Evolutionary conservation across 768 basidiomycete species (phyloP).

Genomic region (Rhizopogon roseolus): DNA sequence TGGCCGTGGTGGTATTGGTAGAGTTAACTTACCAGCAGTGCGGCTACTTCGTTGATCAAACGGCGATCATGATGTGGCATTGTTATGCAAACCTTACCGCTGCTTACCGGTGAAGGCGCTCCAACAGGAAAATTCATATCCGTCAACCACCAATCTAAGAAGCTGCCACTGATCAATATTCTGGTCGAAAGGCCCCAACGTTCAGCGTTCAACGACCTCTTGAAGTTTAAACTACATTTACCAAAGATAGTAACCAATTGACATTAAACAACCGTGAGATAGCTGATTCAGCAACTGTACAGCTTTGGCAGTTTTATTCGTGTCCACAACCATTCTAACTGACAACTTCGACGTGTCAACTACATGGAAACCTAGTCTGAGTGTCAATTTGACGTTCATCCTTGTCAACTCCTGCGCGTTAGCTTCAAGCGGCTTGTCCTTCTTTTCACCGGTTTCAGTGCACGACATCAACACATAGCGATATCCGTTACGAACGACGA

Average conservation of each 20-base stretch:
- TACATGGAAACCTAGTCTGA: neutral
- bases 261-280: slow-evolving; percentile 10
- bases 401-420: no score
- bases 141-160: no score
- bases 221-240: no score
- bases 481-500: no score
- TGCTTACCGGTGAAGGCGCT: neutral
- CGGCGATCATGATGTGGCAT: neutral
- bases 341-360: neutral
- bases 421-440: neutral
- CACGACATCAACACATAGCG: neutral
- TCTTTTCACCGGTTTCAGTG: neutral
- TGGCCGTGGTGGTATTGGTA: neutral
- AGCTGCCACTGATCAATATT: no score
- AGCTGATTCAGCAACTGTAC: slow-evolving; percentile 19
- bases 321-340: neutral
- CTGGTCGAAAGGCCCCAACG: no score
- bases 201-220: neutral
- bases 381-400: neutral
- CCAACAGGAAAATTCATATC: no score
- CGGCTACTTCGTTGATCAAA: neutral
- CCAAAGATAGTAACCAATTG: no score
- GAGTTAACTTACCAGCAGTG: neutral
- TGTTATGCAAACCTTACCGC: neutral
- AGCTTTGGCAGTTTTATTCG: neutral